Conservation (phyloP, 306 rosid species). For the Quercus variabilis region DNA sequence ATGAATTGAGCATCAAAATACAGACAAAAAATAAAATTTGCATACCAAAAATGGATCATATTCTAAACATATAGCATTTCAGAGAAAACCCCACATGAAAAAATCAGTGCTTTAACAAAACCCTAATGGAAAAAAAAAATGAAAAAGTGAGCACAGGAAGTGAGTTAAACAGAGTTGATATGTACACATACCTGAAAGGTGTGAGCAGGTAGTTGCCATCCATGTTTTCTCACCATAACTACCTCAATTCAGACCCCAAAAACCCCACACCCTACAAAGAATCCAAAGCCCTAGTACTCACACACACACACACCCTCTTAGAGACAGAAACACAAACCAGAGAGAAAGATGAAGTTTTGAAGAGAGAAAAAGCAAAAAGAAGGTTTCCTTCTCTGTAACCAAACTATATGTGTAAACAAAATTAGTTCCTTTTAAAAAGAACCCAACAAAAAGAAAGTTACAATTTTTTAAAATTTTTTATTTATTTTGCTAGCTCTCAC, state of each 20-base stretch:
- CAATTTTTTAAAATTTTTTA: not conserved
- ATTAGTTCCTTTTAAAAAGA: not conserved
- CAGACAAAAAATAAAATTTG: not conserved
- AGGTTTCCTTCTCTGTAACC: not conserved
- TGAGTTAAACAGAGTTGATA: not conserved
- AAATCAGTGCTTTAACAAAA: slow-evolving; percentile 22
- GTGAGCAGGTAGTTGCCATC: slow-evolving; percentile 98
- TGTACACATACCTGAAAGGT: slow-evolving; percentile 68
- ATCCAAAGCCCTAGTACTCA: slow-evolving; percentile 22
- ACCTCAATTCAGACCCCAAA: slow-evolving; percentile 18
- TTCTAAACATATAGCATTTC: not conserved
- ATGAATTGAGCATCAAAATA: slow-evolving; percentile 11
- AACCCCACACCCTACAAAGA: not conserved
- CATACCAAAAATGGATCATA: not conserved
- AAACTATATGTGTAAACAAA: not conserved
- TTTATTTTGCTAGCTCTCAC: not conserved
- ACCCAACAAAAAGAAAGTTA: not conserved
- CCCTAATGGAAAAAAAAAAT: slow-evolving; percentile 26
- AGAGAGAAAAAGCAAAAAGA: not conserved
- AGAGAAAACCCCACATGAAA: not conserved
- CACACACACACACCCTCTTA: not conserved
- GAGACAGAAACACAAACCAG: slow-evolving; percentile 10
- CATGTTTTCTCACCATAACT: slow-evolving; percentile 92
- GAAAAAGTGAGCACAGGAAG: not conserved
- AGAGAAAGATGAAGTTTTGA: not conserved